Evolutionary conservation across 768 basidiomycete genomes (phyloP).

Genomic region (Pleurotus djamor): DNA sequence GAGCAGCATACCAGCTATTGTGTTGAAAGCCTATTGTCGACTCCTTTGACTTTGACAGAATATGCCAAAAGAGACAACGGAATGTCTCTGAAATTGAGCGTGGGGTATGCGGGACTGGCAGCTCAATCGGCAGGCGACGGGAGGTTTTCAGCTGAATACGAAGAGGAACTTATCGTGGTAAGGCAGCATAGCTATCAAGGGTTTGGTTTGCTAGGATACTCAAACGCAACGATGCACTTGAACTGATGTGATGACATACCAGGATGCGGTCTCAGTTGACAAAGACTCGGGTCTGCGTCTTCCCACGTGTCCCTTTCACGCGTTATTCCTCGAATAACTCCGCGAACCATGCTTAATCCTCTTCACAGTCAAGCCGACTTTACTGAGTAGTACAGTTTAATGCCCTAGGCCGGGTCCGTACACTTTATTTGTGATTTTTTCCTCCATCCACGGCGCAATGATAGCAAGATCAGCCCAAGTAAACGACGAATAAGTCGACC

Average conservation of each 20-base stretch:
- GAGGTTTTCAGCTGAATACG: slow-evolving; percentile 3
- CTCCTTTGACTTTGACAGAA: not conserved
- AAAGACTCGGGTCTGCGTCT: not conserved
- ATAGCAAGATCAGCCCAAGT: slow-evolving; percentile 65
- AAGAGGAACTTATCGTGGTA: not conserved
- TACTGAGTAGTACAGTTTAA: not conserved
- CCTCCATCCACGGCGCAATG: slow-evolving; percentile 80
- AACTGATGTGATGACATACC: slow-evolving; percentile 7
- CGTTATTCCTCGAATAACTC: not conserved
- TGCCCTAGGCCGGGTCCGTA: slow-evolving; percentile 71
- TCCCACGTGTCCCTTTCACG: slow-evolving; percentile 1
- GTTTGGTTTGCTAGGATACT: slow-evolving; percentile 1
- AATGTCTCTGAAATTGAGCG: not conserved
- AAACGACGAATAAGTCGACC: slow-evolving; percentile 68
- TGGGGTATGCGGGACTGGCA: not conserved
- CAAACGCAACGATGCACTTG: not conserved
- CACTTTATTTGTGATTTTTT: slow-evolving; percentile 59
- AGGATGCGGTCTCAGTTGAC: slow-evolving; percentile 6
- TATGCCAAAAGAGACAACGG: slow-evolving; percentile 2
- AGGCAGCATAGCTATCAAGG: slow-evolving; percentile 3
- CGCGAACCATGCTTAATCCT: not conserved
- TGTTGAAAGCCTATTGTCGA: not conserved
- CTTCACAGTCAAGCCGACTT: not conserved
- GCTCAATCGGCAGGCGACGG: not conserved
- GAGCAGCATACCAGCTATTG: not conserved